Percentiles rank a stretch among this genome's conserved stretches.
phyloP scores from a whole-genome alignment of 805 yeast genomes.

The Blastobotrys attinorum region DNA sequence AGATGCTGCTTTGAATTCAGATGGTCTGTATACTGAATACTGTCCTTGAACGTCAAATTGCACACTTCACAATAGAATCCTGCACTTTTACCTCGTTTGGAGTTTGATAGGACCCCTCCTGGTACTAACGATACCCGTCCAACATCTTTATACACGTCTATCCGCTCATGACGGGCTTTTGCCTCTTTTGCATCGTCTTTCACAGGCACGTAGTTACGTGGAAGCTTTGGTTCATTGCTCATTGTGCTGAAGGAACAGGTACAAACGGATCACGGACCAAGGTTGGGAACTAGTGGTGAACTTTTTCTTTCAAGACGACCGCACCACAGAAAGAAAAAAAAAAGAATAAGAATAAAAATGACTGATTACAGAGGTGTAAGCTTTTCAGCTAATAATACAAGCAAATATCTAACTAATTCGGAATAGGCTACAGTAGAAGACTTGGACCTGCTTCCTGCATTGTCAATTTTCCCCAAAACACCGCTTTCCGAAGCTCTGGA shows the following conservation, averaged over 20 bases:
- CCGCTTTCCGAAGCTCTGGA: constrained; percentile 44
- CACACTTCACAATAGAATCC: constrained; percentile 85
- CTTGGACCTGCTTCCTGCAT: constrained; percentile 50
- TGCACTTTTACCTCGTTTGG: constrained; percentile 49
- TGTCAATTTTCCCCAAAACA: constrained; percentile 43
- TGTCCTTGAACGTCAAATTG: constrained; percentile 73
- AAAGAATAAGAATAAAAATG: constrained; percentile 6
- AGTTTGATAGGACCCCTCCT: constrained; percentile 27
- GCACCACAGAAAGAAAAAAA: neutral
- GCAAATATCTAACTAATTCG: constrained; percentile 3
- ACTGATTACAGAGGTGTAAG: constrained; percentile 24
- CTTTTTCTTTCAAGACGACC: neutral
- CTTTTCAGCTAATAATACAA: neutral
- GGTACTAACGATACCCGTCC: constrained; percentile 30
- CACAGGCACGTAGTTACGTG: neutral
- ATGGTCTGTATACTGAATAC: constrained; percentile 75
- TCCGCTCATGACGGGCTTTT: constrained; percentile 20
- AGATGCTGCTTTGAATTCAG: constrained; percentile 62
- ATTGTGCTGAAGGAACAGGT: neutral
- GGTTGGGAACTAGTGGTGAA: neutral
- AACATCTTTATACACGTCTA: constrained; percentile 26
- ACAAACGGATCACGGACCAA: neutral
- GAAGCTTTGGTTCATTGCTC: neutral
- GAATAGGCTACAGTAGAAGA: constrained; percentile 50
- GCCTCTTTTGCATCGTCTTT: constrained; percentile 19